Conservation (phyloP, 2,329 filamentous ascomycete species). For the Paecilomyces niveus region DNA sequence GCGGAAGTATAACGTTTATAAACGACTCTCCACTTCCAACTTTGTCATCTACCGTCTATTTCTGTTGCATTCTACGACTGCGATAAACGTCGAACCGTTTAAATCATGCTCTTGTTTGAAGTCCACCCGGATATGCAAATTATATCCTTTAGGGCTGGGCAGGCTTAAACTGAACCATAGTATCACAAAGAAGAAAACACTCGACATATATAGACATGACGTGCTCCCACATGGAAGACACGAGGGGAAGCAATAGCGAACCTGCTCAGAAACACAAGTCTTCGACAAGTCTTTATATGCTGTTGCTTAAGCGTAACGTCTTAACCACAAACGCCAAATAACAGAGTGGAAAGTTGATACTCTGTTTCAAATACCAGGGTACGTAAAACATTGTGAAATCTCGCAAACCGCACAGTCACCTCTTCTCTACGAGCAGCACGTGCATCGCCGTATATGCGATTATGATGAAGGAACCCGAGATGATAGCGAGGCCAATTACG, state of each 20-base stretch:
- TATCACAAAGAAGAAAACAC: not conserved
- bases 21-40: not conserved
- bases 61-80: not conserved
- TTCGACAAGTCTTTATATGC: not conserved
- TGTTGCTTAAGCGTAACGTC: not conserved
- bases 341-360: not conserved
- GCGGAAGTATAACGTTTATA: constrained; percentile 9
- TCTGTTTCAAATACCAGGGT: not conserved
- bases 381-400: constrained; percentile 2
- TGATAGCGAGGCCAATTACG: constrained; percentile 70
- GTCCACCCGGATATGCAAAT: not conserved
- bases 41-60: not conserved
- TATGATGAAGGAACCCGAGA: constrained; percentile 75
- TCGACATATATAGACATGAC: not conserved
- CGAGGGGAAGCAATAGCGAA: not conserved
- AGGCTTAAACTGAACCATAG: not conserved
- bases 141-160: not conserved
- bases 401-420: constrained; percentile 40
- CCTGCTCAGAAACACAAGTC: not conserved
- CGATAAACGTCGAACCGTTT: not conserved
- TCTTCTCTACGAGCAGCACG: constrained; percentile 81
- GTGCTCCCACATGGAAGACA: not conserved
- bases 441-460: constrained; percentile 92
- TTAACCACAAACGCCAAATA: not conserved
- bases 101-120: not conserved